A percentile compares a stretch with the other conserved stretches of the same genome.
Conservation (phyloP, 2,329 filamentous ascomycete genomes). For the Penicillium capsulatum region DNA sequence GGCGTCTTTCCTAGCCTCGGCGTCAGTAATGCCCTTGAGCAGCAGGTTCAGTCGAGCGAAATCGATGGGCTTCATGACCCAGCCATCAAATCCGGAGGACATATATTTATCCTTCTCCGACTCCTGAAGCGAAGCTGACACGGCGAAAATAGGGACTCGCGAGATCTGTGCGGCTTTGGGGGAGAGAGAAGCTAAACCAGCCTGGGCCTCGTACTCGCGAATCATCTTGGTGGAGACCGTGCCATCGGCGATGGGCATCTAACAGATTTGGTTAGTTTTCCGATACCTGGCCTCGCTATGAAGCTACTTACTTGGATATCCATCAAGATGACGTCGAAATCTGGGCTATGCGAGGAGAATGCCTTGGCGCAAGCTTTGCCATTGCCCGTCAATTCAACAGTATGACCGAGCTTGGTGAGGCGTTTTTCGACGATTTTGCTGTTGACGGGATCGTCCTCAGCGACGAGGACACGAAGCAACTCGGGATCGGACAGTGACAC, state of each 20-base stretch:
- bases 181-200: slow-evolving; percentile 53
- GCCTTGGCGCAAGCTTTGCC: slow-evolving; percentile 76
- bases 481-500: background rate
- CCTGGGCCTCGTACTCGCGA: slow-evolving; percentile 62
- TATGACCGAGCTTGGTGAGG: slow-evolving; percentile 70
- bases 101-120: slow-evolving; percentile 65
- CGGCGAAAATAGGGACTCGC: slow-evolving; percentile 77
- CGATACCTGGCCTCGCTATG: background rate
- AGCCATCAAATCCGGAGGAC: slow-evolving; percentile 78
- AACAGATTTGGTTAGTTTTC: background rate
- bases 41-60: slow-evolving; percentile 69
- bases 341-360: slow-evolving; percentile 59
- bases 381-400: slow-evolving; percentile 70
- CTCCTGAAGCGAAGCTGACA: slow-evolving; percentile 79
- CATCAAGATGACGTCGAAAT: slow-evolving; percentile 82
- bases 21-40: slow-evolving; percentile 64
- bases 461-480: slow-evolving; percentile 59
- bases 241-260: slow-evolving; percentile 98
- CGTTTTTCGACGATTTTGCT: slow-evolving; percentile 78
- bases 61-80: slow-evolving; percentile 85
- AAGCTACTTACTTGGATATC: slow-evolving; percentile 72
- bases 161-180: slow-evolving; percentile 56
- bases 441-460: slow-evolving; percentile 87
- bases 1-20: slow-evolving; percentile 55
- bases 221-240: slow-evolving; percentile 80